Evolutionary conservation across 139 green algal species (phyloP).

Genomic region (Closterium sp.): DNA sequence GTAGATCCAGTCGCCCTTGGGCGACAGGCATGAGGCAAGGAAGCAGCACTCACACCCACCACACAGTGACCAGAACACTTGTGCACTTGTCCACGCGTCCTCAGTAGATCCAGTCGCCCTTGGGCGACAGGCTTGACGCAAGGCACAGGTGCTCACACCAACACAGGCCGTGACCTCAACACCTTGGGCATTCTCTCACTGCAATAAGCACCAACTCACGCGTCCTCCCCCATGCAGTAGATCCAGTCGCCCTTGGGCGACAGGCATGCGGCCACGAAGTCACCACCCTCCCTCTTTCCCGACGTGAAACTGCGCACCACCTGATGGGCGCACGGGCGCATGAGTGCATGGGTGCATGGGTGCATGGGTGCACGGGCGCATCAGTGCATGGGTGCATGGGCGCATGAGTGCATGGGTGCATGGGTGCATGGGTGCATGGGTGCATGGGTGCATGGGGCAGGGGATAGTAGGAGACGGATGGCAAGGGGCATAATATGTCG

Average conservation of each 20-base stretch:
- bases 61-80: not conserved
- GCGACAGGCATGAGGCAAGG: constrained; percentile 64
- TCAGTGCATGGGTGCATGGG: not conserved
- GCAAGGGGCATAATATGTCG: too few relatives aligned
- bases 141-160: not conserved
- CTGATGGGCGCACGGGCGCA: constrained; percentile 10
- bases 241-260: constrained; percentile 84
- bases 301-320: constrained; percentile 48
- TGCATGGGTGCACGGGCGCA: not conserved
- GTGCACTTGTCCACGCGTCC: too few relatives aligned
- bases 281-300: constrained; percentile 71
- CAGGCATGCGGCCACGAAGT: constrained; percentile 71
- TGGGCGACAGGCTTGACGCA: constrained; percentile 64
- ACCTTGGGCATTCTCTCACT: not conserved
- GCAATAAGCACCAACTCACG: constrained; percentile 6
- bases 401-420: not conserved
- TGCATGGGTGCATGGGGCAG: not conserved
- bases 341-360: not conserved
- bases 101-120: constrained; percentile 90
- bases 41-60: constrained; percentile 69
- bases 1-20: constrained; percentile 81
- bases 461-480: too few relatives aligned
- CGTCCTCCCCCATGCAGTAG: constrained; percentile 86
- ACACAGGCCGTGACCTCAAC: not conserved
- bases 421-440: not conserved